Percentiles rank a stretch among this genome's conserved stretches.
Conservation (phyloP, 495 filamentous ascomycete species). For the Xylaria curta region DNA sequence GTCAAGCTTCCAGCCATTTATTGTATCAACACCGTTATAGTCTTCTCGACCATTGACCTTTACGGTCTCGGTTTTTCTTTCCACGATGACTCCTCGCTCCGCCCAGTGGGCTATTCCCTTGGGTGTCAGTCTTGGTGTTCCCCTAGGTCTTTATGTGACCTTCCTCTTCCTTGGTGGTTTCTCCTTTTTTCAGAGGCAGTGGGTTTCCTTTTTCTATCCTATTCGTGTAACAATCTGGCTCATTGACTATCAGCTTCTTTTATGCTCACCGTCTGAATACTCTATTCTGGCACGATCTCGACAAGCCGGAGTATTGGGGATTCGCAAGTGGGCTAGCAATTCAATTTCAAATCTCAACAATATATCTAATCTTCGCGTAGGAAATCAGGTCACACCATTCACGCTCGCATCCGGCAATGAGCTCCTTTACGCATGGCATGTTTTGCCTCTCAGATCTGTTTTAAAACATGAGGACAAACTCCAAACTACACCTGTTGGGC, state of each 20-base stretch:
- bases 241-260: constrained; percentile 61
- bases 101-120: constrained; percentile 37
- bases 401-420: constrained; percentile 63
- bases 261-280: constrained; percentile 80
- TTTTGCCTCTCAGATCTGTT: constrained; percentile 71
- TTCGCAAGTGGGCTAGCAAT: constrained; percentile 69
- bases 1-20: neutral
- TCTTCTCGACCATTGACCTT: neutral
- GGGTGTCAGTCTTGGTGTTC: constrained; percentile 44
- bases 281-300: constrained; percentile 69
- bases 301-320: constrained; percentile 77
- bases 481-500: constrained; percentile 54
- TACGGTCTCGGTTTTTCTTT: neutral
- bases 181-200: constrained; percentile 66
- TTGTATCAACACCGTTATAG: neutral
- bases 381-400: constrained; percentile 74
- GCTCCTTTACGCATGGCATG: constrained; percentile 73
- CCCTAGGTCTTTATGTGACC: constrained; percentile 47
- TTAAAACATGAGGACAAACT: constrained; percentile 61
- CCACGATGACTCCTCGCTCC: constrained; percentile 29
- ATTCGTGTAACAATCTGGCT: neutral
- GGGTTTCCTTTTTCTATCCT: constrained; percentile 31
- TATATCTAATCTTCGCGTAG: constrained; percentile 34
- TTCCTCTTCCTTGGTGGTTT: constrained; percentile 56
- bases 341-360: neutral